Evolutionary conservation across 768 basidiomycete species (phyloP).

Genomic region (Serendipita sp.): DNA sequence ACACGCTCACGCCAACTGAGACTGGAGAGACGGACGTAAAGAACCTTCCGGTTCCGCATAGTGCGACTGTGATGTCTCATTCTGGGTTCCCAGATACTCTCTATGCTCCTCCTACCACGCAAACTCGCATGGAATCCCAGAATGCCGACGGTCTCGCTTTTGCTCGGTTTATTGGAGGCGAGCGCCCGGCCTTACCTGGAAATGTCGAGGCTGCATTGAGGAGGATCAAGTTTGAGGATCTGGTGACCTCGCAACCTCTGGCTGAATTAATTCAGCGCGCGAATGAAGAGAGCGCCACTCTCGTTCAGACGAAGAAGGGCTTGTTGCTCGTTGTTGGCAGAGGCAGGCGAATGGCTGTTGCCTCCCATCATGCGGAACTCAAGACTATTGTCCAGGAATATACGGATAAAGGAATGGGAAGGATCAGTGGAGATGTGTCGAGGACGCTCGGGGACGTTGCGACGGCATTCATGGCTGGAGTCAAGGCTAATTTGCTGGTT

Average conservation of each 20-base stretch:
- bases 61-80: conserved; percentile 12
- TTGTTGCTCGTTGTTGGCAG: conserved; percentile 58
- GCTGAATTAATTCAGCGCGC: conserved; percentile 11
- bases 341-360: conserved; percentile 53
- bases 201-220: conserved; percentile 10
- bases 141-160: conserved; percentile 72
- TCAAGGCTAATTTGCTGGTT: conserved; percentile 45
- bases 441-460: conserved; percentile 81
- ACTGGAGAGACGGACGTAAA: conserved; percentile 18
- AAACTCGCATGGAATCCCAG: conserved; percentile 56
- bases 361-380: conserved; percentile 58
- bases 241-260: conserved; percentile 17
- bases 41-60: conserved; percentile 10
- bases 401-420: conserved; percentile 14
- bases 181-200: background rate
- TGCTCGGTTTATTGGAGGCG: conserved; percentile 36
- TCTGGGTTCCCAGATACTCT: conserved; percentile 47
- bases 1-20: conserved; percentile 9
- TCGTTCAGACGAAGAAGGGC: conserved; percentile 18
- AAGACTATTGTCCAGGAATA: conserved; percentile 43
- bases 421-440: conserved; percentile 42
- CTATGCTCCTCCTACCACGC: conserved; percentile 47
- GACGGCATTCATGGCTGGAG: conserved; percentile 51
- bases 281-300: background rate
- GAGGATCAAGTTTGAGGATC: conserved; percentile 20